Percentiles rank a stretch among this genome's conserved stretches.
phyloP scores from a whole-genome alignment of 1,139 yeast genomes.

The Geotrichum fermentans region DNA sequence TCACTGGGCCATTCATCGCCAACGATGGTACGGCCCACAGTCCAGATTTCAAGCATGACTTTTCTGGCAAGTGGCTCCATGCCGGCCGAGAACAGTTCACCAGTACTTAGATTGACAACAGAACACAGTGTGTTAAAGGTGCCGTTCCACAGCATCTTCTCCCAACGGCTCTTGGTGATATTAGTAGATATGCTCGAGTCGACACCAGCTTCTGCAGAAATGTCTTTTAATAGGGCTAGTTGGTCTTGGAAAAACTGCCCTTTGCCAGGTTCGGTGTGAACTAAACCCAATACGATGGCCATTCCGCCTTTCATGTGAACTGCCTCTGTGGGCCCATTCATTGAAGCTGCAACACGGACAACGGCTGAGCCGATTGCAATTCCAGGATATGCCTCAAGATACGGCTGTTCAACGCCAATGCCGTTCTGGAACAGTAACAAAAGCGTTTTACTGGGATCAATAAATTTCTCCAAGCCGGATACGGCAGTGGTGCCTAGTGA shows the following conservation, averaged over 20 bases:
- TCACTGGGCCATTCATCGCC: slow-evolving; percentile 23
- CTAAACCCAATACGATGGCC: slow-evolving; percentile 22
- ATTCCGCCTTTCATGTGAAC: slow-evolving; percentile 18
- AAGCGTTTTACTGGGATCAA: slow-evolving; percentile 22
- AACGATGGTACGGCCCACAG: slow-evolving; percentile 23
- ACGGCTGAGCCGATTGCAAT: slow-evolving; percentile 26
- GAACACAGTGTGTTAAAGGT: slow-evolving; percentile 27
- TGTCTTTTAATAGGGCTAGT: slow-evolving; percentile 14
- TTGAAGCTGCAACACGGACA: slow-evolving; percentile 23
- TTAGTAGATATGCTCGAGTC: slow-evolving; percentile 13
- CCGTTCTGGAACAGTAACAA: slow-evolving; percentile 28
- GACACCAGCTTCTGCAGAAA: slow-evolving; percentile 20
- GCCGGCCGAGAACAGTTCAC: slow-evolving; percentile 22
- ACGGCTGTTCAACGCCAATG: slow-evolving; percentile 28
- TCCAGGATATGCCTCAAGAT: slow-evolving; percentile 23
- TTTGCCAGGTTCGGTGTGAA: slow-evolving; percentile 12
- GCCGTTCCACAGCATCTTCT: slow-evolving; percentile 29
- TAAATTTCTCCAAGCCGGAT: slow-evolving; percentile 21
- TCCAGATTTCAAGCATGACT: slow-evolving; percentile 25
- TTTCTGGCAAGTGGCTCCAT: slow-evolving; percentile 16
- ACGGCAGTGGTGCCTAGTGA: slow-evolving; percentile 22
- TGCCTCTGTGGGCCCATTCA: slow-evolving; percentile 19
- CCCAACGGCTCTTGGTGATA: slow-evolving; percentile 25
- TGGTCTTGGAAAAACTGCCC: neutral
- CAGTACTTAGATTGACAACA: slow-evolving; percentile 21